Evolutionary conservation across 2,329 filamentous ascomycete species (phyloP).

Genomic region (Microsporum ferrugineum): DNA sequence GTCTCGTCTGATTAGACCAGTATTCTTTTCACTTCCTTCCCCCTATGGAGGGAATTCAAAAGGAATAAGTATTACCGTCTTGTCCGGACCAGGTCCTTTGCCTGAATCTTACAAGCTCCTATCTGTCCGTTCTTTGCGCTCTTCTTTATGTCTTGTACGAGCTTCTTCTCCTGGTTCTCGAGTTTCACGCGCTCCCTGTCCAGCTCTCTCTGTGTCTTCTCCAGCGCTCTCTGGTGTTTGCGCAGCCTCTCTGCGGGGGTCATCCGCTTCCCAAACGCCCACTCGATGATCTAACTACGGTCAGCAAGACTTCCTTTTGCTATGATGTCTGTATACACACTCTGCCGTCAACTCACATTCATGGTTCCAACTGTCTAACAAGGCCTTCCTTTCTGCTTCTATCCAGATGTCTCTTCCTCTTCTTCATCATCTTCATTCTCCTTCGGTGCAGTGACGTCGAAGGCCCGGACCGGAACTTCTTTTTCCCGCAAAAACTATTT

Average conservation of each 20-base stretch:
- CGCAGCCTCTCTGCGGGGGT: slow-evolving; percentile 62
- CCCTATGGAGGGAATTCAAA: not conserved
- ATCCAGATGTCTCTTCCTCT: not conserved
- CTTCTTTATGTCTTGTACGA: slow-evolving; percentile 93
- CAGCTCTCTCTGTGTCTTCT: slow-evolving; percentile 93
- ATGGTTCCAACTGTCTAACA: not conserved
- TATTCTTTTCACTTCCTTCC: not conserved
- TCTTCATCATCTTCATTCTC: not conserved
- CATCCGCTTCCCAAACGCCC: slow-evolving; percentile 98
- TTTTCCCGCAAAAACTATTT: not conserved
- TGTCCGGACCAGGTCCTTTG: slow-evolving; percentile 89
- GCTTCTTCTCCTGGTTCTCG: slow-evolving; percentile 97
- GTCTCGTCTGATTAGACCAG: not conserved
- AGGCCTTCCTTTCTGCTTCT: not conserved
- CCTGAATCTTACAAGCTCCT: slow-evolving; percentile 96
- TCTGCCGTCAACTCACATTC: slow-evolving; percentile 5
- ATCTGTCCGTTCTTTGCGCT: slow-evolving; percentile 97
- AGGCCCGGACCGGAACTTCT: not conserved
- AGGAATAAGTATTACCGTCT: slow-evolving; percentile 45
- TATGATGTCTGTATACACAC: slow-evolving; percentile 3
- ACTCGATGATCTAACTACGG: slow-evolving; percentile 72
- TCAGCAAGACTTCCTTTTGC: not conserved
- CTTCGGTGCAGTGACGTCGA: not conserved
- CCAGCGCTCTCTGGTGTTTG: slow-evolving; percentile 83
- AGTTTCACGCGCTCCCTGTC: slow-evolving; percentile 91